phyloP scores from a whole-genome alignment of 2,329 filamentous ascomycete genomes.

The Beauveria brongniartii region DNA sequence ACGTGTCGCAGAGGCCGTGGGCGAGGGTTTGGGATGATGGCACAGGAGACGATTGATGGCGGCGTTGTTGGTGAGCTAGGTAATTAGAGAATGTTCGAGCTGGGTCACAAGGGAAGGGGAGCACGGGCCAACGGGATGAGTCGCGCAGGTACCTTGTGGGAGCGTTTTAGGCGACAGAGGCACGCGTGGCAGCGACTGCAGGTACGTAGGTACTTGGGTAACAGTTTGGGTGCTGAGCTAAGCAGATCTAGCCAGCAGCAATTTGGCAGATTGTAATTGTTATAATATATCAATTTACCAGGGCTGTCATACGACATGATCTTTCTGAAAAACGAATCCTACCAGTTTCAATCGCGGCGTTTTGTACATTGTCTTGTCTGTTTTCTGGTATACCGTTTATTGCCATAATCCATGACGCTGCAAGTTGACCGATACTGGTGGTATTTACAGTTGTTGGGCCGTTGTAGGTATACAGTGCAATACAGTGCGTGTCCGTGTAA shows the following conservation, averaged over 20 bases:
- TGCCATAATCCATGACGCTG: background rate
- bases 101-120: background rate
- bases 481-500: background rate
- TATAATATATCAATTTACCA: too few relatives aligned
- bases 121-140: slow-evolving; percentile 10
- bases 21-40: background rate
- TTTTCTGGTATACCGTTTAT: background rate
- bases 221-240: background rate
- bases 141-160: background rate
- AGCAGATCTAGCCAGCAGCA: background rate
- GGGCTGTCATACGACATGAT: too few relatives aligned
- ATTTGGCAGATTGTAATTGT: too few relatives aligned
- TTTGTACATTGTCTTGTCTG: background rate
- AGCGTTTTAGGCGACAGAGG: slow-evolving; percentile 5
- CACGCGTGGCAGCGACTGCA: slow-evolving; percentile 2
- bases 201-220: background rate
- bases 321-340: too few relatives aligned
- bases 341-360: too few relatives aligned
- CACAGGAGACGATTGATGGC: slow-evolving; percentile 1
- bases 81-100: slow-evolving; percentile 11
- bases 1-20: slow-evolving; percentile 11
- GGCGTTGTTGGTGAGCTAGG: slow-evolving; percentile 4
- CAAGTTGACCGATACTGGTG: too few relatives aligned
- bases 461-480: background rate
- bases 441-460: too few relatives aligned